A percentile compares a stretch with the other conserved stretches of the same genome.
phyloP scores from a whole-genome alignment of 768 basidiomycete species.

The Panus rudis region DNA sequence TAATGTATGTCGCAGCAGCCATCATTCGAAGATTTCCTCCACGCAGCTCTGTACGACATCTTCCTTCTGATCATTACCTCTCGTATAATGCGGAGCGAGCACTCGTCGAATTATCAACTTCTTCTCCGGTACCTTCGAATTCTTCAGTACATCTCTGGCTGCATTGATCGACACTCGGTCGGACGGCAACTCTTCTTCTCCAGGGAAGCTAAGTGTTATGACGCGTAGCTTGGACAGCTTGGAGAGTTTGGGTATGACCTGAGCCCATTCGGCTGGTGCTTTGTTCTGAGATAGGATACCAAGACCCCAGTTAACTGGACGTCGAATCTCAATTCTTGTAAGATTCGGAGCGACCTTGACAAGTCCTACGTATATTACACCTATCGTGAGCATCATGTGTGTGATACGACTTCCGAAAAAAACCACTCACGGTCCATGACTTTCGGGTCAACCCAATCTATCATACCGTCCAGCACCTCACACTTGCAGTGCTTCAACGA shows the following conservation, averaged over 20 bases:
- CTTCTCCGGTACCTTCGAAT: neutral
- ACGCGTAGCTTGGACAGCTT: conserved; percentile 1
- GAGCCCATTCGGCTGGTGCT: conserved; percentile 2
- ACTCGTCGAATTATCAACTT: conserved; percentile 2
- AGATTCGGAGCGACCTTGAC: conserved; percentile 1
- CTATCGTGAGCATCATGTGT: neutral
- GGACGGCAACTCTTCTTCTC: neutral
- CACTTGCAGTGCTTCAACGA: neutral
- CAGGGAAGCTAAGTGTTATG: conserved; percentile 1
- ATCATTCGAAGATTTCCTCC: neutral
- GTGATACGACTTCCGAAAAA: neutral
- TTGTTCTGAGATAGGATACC: conserved; percentile 1
- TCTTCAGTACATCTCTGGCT: conserved; percentile 1
- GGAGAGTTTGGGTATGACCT: conserved; percentile 1
- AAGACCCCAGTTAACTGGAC: conserved; percentile 1
- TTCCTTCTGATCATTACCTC: neutral
- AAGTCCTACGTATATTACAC: neutral
- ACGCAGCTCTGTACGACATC: neutral
- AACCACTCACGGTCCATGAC: neutral
- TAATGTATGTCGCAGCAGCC: too few species aligned
- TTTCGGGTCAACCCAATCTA: conserved; percentile 1
- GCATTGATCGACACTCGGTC: conserved; percentile 1
- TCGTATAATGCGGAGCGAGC: conserved; percentile 2
- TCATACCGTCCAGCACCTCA: conserved; percentile 5
- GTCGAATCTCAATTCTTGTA: conserved; percentile 4